Conservation (phyloP, 1,284 basidiomycete species). For the Bjerkandera adusta region DNA sequence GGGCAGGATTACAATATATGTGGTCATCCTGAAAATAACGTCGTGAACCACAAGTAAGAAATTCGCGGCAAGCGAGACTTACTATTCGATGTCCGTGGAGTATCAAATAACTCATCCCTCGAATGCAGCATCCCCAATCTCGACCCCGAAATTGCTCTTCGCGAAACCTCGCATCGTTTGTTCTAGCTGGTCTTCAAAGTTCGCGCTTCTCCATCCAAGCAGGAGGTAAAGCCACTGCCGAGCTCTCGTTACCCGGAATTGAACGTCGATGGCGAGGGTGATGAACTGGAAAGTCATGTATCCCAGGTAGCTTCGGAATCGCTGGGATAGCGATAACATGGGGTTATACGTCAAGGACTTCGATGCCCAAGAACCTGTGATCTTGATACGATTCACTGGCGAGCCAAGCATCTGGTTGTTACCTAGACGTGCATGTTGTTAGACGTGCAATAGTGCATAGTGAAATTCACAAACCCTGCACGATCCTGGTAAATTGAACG, state of each 20-base stretch:
- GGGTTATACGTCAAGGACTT: constrained; percentile 45
- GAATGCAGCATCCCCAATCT: constrained; percentile 33
- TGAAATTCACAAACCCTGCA: constrained; percentile 48
- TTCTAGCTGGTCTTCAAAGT: constrained; percentile 70
- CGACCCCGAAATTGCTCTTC: constrained; percentile 58
- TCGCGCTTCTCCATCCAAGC: constrained; percentile 30
- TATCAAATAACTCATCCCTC: constrained; percentile 25
- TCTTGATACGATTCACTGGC: constrained; percentile 85
- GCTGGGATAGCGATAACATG: constrained; percentile 37
- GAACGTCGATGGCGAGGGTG: constrained; percentile 54
- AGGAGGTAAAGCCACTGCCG: constrained; percentile 45
- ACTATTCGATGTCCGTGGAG: too few species aligned
- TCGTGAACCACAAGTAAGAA: too few species aligned
- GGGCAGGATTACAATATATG: too few species aligned
- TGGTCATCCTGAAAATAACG: too few species aligned
- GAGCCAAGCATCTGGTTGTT: constrained; percentile 80
- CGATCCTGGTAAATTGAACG: constrained; percentile 40
- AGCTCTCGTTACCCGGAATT: constrained; percentile 54
- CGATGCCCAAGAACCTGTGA: constrained; percentile 74
- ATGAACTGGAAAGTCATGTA: constrained; percentile 53
- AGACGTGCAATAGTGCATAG: constrained; percentile 1
- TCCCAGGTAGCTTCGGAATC: constrained; percentile 46
- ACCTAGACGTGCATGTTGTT: too few species aligned
- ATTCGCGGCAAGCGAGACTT: too few species aligned
- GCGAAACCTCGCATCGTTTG: constrained; percentile 55